Percentiles rank a stretch among this genome's conserved stretches.
These are phyloP conservation scores for Rhamnella rubrinervis DNA, from an alignment of 331 rosid genomes.

Conservation along the genomic window DNA sequence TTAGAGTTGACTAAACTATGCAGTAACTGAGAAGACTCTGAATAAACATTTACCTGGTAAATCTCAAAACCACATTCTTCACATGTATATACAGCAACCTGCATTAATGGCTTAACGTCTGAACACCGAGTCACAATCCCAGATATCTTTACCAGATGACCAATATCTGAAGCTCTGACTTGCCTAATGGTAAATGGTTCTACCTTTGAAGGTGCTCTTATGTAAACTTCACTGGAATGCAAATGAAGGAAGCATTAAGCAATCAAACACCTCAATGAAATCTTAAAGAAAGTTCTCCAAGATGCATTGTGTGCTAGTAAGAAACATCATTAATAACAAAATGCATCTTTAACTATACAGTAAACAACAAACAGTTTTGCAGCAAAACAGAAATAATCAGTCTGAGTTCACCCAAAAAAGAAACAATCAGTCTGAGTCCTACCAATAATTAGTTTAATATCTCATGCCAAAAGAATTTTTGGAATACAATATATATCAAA, in stretches of 20 bases:
- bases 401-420: too few relatives aligned
- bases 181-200: conserved; percentile 92
- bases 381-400: too few relatives aligned
- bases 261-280: not conserved
- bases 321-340: too few relatives aligned
- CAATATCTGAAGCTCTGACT: conserved; percentile 92
- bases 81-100: conserved; percentile 96
- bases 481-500: not conserved
- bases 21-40: not conserved
- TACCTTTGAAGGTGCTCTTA: conserved; percentile 83
- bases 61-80: conserved; percentile 99
- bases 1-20: not conserved
- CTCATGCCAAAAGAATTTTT: not conserved
- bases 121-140: conserved; percentile 95
- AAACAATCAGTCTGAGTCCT: too few relatives aligned
- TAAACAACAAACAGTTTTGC: too few relatives aligned
- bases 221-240: conserved; percentile 80
- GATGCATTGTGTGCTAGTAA: too few relatives aligned
- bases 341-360: too few relatives aligned
- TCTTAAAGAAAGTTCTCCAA: not conserved
- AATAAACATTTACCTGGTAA: conserved; percentile 69
- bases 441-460: too few relatives aligned
- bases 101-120: conserved; percentile 97
- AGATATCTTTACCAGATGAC: conserved; percentile 90
- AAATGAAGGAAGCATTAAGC: conserved; percentile 5